Percentiles rank a stretch among this genome's conserved stretches.
These are phyloP conservation scores for Venturia nashicola DNA, from an alignment of 2,329 filamentous ascomycete species.

Conservation along the genomic window DNA sequence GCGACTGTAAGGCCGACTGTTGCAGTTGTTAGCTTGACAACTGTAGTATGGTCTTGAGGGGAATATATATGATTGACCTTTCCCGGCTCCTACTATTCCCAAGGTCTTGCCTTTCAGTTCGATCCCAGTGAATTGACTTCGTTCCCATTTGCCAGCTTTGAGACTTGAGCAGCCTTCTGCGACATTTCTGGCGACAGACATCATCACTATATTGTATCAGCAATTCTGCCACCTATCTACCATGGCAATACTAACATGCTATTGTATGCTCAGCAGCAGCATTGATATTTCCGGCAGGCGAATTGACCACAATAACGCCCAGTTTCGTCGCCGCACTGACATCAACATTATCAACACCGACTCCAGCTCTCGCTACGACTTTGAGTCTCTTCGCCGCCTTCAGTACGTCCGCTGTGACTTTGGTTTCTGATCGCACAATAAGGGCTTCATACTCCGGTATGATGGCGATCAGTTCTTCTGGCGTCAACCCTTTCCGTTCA, in stretches of 20 bases:
- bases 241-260: constrained; percentile 25
- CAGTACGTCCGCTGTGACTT: constrained; percentile 59
- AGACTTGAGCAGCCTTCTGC: constrained; percentile 56
- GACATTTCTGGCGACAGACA: constrained; percentile 63
- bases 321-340: constrained; percentile 58
- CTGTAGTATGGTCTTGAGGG: background rate
- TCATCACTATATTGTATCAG: constrained; percentile 42
- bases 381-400: constrained; percentile 55
- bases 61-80: constrained; percentile 35
- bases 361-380: constrained; percentile 69
- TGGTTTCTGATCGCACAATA: constrained; percentile 70
- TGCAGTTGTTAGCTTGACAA: background rate
- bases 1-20: constrained; percentile 65
- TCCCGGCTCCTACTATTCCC: constrained; percentile 68
- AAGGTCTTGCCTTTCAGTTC: constrained; percentile 69
- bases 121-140: constrained; percentile 60
- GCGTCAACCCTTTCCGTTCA: constrained; percentile 47
- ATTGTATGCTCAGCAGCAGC: constrained; percentile 72
- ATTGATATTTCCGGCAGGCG: constrained; percentile 66
- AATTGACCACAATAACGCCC: constrained; percentile 72
- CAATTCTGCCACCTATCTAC: background rate
- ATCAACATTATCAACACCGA: constrained; percentile 75
- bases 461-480: constrained; percentile 50
- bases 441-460: constrained; percentile 65
- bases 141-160: constrained; percentile 64